A percentile compares a stretch with the other conserved stretches of the same genome.
Evolutionary conservation across 2,329 filamentous ascomycete species (phyloP).

Genomic region (Pseudogymnoascus sp.): DNA sequence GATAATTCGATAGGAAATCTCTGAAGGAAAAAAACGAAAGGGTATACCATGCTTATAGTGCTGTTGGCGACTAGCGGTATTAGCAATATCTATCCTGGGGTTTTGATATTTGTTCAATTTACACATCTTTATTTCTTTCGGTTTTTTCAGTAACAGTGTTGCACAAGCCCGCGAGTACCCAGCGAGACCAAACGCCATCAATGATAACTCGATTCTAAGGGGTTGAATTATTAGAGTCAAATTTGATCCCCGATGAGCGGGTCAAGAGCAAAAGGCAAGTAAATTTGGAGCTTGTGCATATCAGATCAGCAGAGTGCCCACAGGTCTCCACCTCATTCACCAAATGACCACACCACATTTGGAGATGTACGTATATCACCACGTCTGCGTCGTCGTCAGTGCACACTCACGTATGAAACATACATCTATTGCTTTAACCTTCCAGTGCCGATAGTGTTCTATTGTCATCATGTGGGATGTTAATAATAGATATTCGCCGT

Average conservation of each 20-base stretch:
- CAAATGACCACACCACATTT: background rate
- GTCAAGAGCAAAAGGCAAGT: background rate
- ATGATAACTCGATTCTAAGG: background rate
- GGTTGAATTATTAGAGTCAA: background rate
- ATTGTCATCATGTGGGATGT: background rate
- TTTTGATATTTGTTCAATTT: background rate
- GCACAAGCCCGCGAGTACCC: background rate
- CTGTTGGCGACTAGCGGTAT: background rate
- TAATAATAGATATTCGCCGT: background rate
- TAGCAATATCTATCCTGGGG: background rate
- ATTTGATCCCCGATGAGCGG: background rate
- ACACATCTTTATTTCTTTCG: background rate
- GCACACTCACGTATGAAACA: background rate
- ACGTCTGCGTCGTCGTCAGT: slow-evolving; percentile 11
- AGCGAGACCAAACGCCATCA: background rate
- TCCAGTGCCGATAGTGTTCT: background rate
- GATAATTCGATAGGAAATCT: background rate
- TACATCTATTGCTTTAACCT: background rate
- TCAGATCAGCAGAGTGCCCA: too few species aligned
- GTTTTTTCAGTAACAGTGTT: background rate
- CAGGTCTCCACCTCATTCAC: too few species aligned
- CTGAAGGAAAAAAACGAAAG: background rate
- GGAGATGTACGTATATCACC: slow-evolving; percentile 9
- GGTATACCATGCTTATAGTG: background rate
- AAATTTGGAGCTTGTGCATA: background rate